Conservation (phyloP, 2,329 filamentous ascomycete species). For the Cyanodermella asteris region DNA sequence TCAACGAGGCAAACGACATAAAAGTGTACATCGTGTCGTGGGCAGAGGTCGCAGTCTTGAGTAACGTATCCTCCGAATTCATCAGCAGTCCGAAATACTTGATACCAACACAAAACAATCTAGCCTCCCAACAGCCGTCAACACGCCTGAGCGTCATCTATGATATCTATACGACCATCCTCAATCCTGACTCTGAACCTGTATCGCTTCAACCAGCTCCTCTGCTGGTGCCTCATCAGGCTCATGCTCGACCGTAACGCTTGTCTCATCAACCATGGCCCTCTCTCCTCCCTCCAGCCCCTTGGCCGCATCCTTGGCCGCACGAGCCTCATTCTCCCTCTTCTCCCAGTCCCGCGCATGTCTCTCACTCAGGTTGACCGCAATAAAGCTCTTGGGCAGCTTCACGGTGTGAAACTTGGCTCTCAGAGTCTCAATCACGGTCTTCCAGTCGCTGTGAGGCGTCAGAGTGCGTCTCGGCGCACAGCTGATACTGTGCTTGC, state of each 20-base stretch:
- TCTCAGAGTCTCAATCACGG: conserved; percentile 84
- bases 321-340: neutral
- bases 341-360: conserved; percentile 11
- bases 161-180: neutral
- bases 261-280: neutral
- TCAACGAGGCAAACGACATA: too few species aligned
- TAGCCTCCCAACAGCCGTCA: neutral
- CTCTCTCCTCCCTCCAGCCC: neutral
- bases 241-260: neutral
- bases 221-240: too few species aligned
- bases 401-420: conserved; percentile 76
- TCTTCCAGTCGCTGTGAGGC: conserved; percentile 82
- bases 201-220: too few species aligned
- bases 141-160: neutral
- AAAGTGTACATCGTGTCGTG: too few species aligned
- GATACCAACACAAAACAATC: too few species aligned
- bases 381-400: conserved; percentile 28
- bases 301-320: neutral
- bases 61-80: too few species aligned
- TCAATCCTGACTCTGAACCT: too few species aligned
- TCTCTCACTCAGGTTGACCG: conserved; percentile 29
- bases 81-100: too few species aligned
- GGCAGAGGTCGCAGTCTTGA: too few species aligned
- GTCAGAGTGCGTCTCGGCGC: conserved; percentile 79
- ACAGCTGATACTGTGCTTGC: conserved; percentile 86